These are phyloP conservation scores for Apium graveolens DNA, from an alignment of 129 eudicot genomes.

Conservation along the genomic window DNA sequence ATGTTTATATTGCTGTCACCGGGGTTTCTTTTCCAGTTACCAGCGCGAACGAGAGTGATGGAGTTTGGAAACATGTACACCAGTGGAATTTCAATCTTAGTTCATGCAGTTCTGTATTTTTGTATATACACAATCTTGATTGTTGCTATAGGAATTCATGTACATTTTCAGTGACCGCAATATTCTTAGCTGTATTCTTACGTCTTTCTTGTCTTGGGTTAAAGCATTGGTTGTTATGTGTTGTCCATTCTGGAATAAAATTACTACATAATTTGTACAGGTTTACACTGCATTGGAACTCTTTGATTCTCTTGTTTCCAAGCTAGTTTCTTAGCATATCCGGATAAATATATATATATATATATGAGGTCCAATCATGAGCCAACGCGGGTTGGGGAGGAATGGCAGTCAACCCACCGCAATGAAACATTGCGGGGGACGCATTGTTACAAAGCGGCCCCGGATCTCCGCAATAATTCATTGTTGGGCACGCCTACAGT, in stretches of 20 bases:
- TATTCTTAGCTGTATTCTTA: neutral
- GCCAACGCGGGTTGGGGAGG: too few relatives aligned
- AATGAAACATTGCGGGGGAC: too few relatives aligned
- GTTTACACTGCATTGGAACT: neutral
- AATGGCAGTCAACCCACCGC: too few relatives aligned
- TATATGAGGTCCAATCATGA: too few relatives aligned
- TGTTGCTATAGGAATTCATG: conserved; percentile 38
- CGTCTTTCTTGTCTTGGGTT: neutral
- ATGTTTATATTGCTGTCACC: conserved; percentile 42
- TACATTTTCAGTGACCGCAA: conserved; percentile 13
- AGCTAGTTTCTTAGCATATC: too few relatives aligned
- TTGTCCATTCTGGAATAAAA: neutral
- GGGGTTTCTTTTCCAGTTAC: conserved; percentile 40
- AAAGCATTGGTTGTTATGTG: neutral
- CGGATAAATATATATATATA: neutral
- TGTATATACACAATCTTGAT: conserved; percentile 31
- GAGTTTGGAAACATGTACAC: conserved; percentile 52
- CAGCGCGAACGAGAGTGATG: conserved; percentile 33
- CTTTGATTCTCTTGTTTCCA: too few relatives aligned
- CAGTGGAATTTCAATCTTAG: conserved; percentile 37
- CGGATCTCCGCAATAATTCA: too few relatives aligned
- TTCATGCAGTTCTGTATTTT: conserved; percentile 36
- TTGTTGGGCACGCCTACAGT: too few relatives aligned
- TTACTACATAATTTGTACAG: neutral
- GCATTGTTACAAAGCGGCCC: too few relatives aligned